phyloP scores from a whole-genome alignment of 148 eudicot genomes.

The Camellia japonica region DNA sequence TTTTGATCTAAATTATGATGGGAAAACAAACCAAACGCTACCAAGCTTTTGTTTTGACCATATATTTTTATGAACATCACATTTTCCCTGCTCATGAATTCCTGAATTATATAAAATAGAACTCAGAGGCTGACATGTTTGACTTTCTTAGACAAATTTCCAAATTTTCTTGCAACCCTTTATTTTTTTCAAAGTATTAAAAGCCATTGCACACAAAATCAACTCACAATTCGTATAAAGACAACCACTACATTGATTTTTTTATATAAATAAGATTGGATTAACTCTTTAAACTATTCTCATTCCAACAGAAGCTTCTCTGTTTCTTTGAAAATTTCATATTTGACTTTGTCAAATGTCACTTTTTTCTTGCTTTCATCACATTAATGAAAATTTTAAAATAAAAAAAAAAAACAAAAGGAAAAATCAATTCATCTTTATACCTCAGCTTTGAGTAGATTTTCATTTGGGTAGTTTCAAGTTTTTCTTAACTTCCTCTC shows the following conservation, averaged over 20 bases:
- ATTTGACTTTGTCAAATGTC: neutral
- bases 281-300: neutral
- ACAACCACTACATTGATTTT: neutral
- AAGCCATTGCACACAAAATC: neutral
- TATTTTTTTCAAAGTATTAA: neutral
- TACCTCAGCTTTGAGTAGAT: neutral
- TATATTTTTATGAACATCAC: neutral
- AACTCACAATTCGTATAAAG: too few relatives aligned
- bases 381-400: neutral
- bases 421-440: neutral
- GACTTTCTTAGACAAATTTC: neutral
- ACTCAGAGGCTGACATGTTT: neutral
- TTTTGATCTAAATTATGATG: too few relatives aligned
- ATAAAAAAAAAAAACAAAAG: neutral
- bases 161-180: neutral
- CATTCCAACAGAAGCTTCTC: constrained; percentile 17
- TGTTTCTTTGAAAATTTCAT: neutral
- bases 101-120: too few relatives aligned
- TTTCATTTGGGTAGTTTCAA: neutral
- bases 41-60: too few relatives aligned
- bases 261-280: neutral
- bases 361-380: neutral
- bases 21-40: too few relatives aligned
- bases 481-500: neutral
- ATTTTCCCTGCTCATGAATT: neutral